Evolutionary conservation across 1,139 yeast species (phyloP), one percentile per base, ranked within the genome.

Genomic region (Kazachstania sp.): DNA sequence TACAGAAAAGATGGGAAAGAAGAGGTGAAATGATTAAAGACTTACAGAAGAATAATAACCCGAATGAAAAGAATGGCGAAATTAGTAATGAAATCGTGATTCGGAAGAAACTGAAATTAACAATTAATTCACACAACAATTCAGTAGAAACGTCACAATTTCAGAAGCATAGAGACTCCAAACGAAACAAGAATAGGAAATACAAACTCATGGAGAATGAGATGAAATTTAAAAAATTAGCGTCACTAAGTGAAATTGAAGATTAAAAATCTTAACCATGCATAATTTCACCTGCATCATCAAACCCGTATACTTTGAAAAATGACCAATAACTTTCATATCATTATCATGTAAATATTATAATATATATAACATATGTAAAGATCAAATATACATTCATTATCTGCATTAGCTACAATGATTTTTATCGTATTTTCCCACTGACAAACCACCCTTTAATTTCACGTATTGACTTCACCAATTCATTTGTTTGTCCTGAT

Each of bases 1-100:
- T 81, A 1, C 59, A 68, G 18, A 67, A 67, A 29, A 70, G 88
- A 49, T 79, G 83, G 75, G 67, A 64, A 39, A 69, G 67, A 41
- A 66, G 82, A 57, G 76, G 77, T 18, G 56, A 53, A 28, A 52
- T 56, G 34, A 56, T 62, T 19, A 52, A 60, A 37, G 50, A 54
- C n/a, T 16, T 58, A 45, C 55, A 51, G 46, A 48, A 43, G n/a
- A 16, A 36, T 23, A 46, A 20, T 39, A 3, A 26, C 2, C 4
- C 23, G 8, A 18, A 32, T 5, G 15, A 3, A 15, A 15, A n/a
- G 16, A 16, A 15, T 4, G 36, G 15, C 15, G 36, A 15, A 15
- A 15, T n/a, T 15, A 16, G 12, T 5, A 32, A 23, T 9, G 28
- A 23, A 23, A 9, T 23, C 28, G 6, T 18, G 15, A 31, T 30